Percentiles rank a stretch among this genome's conserved stretches.
These are phyloP conservation scores for Calonectria pseudoreteaudii DNA, from an alignment of 2,329 filamentous ascomycete species.

Conservation along the genomic window DNA sequence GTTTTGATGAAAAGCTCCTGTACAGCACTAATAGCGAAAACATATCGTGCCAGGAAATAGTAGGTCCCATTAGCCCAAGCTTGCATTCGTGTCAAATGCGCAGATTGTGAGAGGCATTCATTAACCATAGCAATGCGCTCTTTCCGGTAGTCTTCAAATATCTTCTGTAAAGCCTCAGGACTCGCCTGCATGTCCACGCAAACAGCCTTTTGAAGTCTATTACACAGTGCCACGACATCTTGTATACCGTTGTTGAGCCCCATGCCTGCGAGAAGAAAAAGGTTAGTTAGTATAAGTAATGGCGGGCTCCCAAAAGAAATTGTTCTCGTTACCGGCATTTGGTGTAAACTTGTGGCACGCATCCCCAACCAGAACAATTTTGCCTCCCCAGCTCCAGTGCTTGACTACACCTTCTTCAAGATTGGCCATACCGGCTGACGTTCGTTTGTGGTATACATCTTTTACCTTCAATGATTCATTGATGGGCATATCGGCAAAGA, in stretches of 20 bases:
- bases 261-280: slow-evolving; percentile 31
- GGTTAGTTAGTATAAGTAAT: neutral
- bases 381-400: slow-evolving; percentile 41
- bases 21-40: neutral
- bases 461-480: slow-evolving; percentile 12
- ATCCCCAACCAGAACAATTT: slow-evolving; percentile 49
- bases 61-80: neutral
- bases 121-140: neutral
- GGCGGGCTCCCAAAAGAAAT: too few species aligned
- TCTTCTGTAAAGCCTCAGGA: neutral
- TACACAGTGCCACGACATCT: slow-evolving; percentile 15
- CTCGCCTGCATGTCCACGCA: neutral
- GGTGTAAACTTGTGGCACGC: slow-evolving; percentile 50
- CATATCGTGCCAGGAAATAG: neutral
- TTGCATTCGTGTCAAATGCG: neutral
- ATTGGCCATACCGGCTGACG: slow-evolving; percentile 37
- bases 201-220: neutral
- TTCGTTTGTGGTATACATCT: neutral
- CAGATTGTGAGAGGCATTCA: neutral
- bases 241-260: slow-evolving; percentile 42
- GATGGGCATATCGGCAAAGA: neutral
- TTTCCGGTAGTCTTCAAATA: neutral
- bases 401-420: slow-evolving; percentile 48
- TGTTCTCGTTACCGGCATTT: slow-evolving; percentile 12
- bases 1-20: neutral